Base-by-base conservation (phyloP, 495 filamentous ascomycete genomes). In the Diplogelasinospora grovesii region DNA sequence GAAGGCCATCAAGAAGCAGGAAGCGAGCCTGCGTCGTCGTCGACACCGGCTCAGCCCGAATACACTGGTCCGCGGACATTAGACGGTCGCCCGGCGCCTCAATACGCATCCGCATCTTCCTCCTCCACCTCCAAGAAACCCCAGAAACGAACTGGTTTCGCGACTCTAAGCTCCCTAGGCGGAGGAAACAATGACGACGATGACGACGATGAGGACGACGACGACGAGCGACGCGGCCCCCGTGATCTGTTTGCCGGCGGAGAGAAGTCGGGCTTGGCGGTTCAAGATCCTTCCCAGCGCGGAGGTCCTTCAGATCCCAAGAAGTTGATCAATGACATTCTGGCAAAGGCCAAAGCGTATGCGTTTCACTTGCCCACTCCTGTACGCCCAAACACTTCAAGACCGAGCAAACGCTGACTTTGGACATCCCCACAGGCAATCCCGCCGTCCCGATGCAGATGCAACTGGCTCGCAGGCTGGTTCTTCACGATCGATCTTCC, bases 261-360 rank as follows among this genome's bases (percentile, higher is more conserved):
- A 31, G 92, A 95, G 69, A 98, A 98, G 66, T 95, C 89, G 16
- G 93, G 89, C 5, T 65, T 97, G 21, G 93, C 92, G 3, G 89
- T 98, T 39, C 86, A 96, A 58, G 89, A 97, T 57, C 92, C 92
- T 0, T 63, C 53, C 27, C 58, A 67, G 46, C 64, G 67, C 13
- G n/a, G n/a, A n/a, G n/a, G n/a, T n/a, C 54, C 59, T 16, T 63
- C 60, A 20, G 84, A 83, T 43, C 65, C 82, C 11, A 77, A 78
- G 52, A 77, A 76, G 56, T 78, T 83, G 23, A 75, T 86, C 52
- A 71, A 78, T 33, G 78, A 92, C 57, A 86, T 97, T 39, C 65
- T 98, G 15, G 78, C 88, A 48, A 84, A 85, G 50, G 92, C 90
- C 8, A 78, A 73, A 56, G 77, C 73, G 87, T 95, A 74, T 53